A percentile compares a stretch with the other conserved stretches of the same genome.
phyloP scores from a whole-genome alignment of 2,329 filamentous ascomycete genomes.

The Coniochaeta sp. region DNA sequence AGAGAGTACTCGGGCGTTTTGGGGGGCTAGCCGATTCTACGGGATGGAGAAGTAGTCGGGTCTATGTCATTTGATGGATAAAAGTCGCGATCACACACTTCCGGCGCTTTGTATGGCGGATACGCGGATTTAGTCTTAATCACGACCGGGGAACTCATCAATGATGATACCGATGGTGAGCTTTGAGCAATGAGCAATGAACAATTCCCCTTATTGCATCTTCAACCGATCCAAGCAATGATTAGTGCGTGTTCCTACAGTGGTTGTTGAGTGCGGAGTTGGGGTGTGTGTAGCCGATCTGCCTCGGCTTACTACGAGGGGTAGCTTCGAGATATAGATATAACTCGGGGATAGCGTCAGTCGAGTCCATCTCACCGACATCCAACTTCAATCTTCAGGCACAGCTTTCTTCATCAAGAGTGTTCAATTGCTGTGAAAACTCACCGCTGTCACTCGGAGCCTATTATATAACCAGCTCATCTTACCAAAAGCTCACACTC shows the following conservation, averaged over 20 bases:
- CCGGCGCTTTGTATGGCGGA: too few species aligned
- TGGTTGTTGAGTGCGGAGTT: background rate
- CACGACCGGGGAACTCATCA: too few species aligned
- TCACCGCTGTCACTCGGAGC: too few species aligned
- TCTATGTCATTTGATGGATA: constrained; percentile 3
- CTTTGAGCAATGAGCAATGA: background rate
- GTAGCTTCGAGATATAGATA: background rate
- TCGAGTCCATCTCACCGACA: background rate
- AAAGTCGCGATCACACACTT: background rate
- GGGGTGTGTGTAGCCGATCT: background rate
- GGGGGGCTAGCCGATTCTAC: background rate
- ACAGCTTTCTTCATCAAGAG: too few species aligned
- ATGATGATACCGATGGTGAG: background rate
- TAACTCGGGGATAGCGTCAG: too few species aligned
- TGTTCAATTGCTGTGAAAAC: too few species aligned
- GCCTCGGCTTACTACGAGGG: constrained; percentile 2
- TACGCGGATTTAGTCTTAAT: too few species aligned
- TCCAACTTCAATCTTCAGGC: background rate
- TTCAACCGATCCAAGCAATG: background rate
- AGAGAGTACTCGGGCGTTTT: background rate
- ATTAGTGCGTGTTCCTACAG: background rate
- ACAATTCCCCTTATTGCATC: too few species aligned
- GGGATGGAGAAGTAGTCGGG: background rate
- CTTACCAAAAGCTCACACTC: constrained; percentile 16
- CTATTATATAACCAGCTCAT: too few species aligned